A percentile compares a stretch with the other conserved stretches of the same genome.
phyloP scores from a whole-genome alignment of 108 stramenopile genomes.

The Parietichytrium sp. region DNA sequence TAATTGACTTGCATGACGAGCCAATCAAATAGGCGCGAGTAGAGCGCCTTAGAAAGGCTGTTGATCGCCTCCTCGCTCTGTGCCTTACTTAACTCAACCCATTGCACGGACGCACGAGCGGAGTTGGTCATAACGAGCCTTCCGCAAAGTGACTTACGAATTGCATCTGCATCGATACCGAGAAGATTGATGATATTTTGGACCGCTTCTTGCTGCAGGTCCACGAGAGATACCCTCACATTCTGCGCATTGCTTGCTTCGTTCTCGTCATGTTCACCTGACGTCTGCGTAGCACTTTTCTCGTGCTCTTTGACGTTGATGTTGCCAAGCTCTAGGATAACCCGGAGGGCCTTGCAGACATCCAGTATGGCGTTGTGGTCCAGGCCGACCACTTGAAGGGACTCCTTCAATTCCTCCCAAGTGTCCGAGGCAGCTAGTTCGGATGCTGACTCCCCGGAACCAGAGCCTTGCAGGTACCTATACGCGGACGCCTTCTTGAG shows the following conservation, averaged over 20 bases:
- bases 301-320: constrained; percentile 47
- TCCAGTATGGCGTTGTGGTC: neutral
- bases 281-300: neutral
- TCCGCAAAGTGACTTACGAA: neutral
- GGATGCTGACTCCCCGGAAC: constrained; percentile 59
- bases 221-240: neutral
- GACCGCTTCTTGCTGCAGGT: neutral
- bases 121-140: neutral
- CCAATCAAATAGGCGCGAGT: constrained; percentile 54
- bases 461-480: constrained; percentile 45
- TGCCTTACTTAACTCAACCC: neutral
- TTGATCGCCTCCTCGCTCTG: constrained; percentile 45
- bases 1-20: constrained; percentile 41
- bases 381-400: constrained; percentile 45
- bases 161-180: neutral
- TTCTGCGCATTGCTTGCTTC: constrained; percentile 24
- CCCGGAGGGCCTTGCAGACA: constrained; percentile 41
- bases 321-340: constrained; percentile 52
- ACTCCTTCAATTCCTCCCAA: constrained; percentile 34
- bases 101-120: neutral
- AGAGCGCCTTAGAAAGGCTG: constrained; percentile 51
- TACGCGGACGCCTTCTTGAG: constrained; percentile 39
- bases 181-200: neutral
- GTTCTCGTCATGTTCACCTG: no score
- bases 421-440: constrained; percentile 54